A percentile compares a stretch with the other conserved stretches of the same genome.
These are phyloP conservation scores for Obba rivulosa DNA, from an alignment of 768 basidiomycete genomes.

Conservation along the genomic window DNA sequence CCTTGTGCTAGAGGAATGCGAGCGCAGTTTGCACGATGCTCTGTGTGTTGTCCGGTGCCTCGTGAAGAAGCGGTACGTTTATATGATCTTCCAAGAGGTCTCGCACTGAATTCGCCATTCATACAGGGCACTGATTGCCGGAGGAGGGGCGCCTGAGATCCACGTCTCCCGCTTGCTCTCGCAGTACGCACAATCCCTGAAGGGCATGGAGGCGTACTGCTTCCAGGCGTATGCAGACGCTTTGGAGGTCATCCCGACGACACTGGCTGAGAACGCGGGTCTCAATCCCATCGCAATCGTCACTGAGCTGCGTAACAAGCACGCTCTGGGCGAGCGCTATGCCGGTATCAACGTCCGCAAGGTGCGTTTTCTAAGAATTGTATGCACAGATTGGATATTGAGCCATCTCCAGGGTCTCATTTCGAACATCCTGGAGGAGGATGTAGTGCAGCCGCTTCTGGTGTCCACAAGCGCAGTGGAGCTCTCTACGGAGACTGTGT, in stretches of 20 bases:
- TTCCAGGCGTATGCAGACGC: constrained; percentile 99
- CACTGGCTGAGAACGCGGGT: constrained; percentile 97
- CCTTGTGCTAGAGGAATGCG: constrained; percentile 93
- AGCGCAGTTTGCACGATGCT: constrained; percentile 96
- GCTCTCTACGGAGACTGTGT: constrained; percentile 96
- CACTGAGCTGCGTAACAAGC: constrained; percentile 94
- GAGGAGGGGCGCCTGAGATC: constrained; percentile 97
- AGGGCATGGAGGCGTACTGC: constrained; percentile 98
- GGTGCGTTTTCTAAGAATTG: constrained; percentile 37
- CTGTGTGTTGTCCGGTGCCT: constrained; percentile 98
- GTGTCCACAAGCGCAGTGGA: constrained; percentile 96
- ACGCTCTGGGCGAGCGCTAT: constrained; percentile 89
- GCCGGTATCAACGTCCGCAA: constrained; percentile 99
- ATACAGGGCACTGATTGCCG: constrained; percentile 81
- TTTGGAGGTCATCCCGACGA: constrained; percentile 95
- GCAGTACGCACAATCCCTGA: constrained; percentile 87
- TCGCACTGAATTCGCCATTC: neutral
- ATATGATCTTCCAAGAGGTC: neutral
- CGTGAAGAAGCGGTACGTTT: constrained; percentile 88
- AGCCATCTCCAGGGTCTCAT: constrained; percentile 69
- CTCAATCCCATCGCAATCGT: constrained; percentile 98
- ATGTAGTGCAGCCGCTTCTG: constrained; percentile 92
- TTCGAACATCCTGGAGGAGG: constrained; percentile 95
- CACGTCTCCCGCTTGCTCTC: constrained; percentile 90
- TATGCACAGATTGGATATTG: neutral